These are phyloP conservation scores for Periconia sp. DNA, from an alignment of 2,329 filamentous ascomycete species.

Conservation along the genomic window DNA sequence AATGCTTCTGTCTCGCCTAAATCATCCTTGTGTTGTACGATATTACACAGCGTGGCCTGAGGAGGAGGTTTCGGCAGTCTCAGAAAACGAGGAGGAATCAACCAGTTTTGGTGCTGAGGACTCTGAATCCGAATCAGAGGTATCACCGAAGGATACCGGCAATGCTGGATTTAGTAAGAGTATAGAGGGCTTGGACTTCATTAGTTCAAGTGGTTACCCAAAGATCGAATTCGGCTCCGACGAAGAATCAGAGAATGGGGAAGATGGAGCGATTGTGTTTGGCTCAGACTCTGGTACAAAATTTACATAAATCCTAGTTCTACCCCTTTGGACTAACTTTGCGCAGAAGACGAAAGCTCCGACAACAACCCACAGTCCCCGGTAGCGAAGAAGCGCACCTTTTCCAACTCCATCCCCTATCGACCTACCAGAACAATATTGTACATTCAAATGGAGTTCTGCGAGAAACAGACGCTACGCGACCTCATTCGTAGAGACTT, in stretches of 20 bases:
- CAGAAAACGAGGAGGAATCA: slow-evolving; percentile 39
- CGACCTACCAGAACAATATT: slow-evolving; percentile 73
- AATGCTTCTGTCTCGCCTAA: slow-evolving; percentile 86
- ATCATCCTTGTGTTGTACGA: slow-evolving; percentile 84
- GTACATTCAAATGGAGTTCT: slow-evolving; percentile 99
- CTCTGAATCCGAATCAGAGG: slow-evolving; percentile 30
- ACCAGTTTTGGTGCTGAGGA: slow-evolving; percentile 34
- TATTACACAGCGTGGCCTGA: slow-evolving; percentile 98
- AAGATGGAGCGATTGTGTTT: slow-evolving; percentile 42
- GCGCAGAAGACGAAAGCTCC: slow-evolving; percentile 58
- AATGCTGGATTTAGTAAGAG: slow-evolving; percentile 68
- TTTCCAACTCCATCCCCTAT: slow-evolving; percentile 53
- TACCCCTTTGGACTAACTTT: too few relatives aligned
- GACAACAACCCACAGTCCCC: slow-evolving; percentile 42
- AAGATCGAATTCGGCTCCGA: slow-evolving; percentile 79
- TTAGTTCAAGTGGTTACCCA: slow-evolving; percentile 81
- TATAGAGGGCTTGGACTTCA: slow-evolving; percentile 83
- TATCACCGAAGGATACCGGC: slow-evolving; percentile 30
- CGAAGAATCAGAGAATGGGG: slow-evolving; percentile 47
- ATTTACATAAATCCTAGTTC: too few relatives aligned
- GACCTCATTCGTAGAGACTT: slow-evolving; percentile 83
- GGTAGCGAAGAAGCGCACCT: slow-evolving; percentile 43
- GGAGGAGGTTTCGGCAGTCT: slow-evolving; percentile 60
- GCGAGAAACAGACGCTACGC: slow-evolving; percentile 88
- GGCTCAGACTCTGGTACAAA: slow-evolving; percentile 48